phyloP scores from a whole-genome alignment of 139 green algal species.

The Deuterostichococcus epilithicus region DNA sequence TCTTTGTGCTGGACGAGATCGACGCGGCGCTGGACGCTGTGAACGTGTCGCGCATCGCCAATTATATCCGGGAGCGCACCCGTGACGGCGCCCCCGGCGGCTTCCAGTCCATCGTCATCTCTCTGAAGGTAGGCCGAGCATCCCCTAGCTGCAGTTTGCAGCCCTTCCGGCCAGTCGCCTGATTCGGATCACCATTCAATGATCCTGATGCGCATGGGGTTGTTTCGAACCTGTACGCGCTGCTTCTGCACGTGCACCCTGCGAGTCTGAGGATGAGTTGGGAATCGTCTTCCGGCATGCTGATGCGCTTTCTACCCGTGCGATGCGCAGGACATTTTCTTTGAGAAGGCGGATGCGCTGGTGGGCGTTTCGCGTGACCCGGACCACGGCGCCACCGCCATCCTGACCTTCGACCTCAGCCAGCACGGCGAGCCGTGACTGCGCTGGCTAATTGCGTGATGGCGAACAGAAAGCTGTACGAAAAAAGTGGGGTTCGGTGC shows the following conservation, averaged over 20 bases:
- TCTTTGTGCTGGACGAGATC: conserved; percentile 98
- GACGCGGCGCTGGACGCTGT: conserved; percentile 90
- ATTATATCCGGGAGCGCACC: conserved; percentile 83
- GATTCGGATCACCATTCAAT: too few species aligned
- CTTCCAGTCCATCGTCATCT: conserved; percentile 84
- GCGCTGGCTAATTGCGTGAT: neutral
- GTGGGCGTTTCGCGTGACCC: conserved; percentile 80
- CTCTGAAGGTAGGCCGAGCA: conserved; percentile 68
- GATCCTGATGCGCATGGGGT: too few species aligned
- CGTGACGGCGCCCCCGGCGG: conserved; percentile 8
- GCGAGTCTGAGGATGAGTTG: neutral
- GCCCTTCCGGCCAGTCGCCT: neutral
- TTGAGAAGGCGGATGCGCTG: conserved; percentile 90
- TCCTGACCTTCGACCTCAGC: conserved; percentile 80
- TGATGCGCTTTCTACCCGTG: neutral
- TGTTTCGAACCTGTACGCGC: too few species aligned
- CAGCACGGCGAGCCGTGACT: conserved; percentile 21
- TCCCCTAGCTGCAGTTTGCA: neutral
- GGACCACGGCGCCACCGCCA: conserved; percentile 45
- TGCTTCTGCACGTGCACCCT: neutral
- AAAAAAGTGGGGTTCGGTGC: too few species aligned
- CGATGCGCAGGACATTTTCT: conserved; percentile 79
- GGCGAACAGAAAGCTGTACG: neutral
- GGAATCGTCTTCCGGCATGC: conserved; percentile 59
- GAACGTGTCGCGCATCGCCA: conserved; percentile 90